Evolutionary conservation across 805 yeast genomes (phyloP), one percentile per base, ranked within the genome.

Genomic region (Lipomyces yamanashiensis): DNA sequence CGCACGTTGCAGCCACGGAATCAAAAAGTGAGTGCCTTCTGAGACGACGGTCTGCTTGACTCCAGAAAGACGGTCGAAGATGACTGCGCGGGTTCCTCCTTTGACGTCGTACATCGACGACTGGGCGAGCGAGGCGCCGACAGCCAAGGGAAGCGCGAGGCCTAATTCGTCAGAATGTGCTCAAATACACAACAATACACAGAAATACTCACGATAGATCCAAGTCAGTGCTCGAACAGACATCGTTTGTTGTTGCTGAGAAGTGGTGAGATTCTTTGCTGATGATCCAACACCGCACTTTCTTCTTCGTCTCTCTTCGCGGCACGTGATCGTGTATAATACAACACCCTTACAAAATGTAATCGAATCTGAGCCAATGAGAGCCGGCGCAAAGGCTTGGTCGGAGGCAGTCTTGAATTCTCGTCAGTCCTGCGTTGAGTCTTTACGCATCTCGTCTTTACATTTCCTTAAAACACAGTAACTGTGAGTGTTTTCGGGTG

Each of bases 1-100:
- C 2, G 98, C 96, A 75, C 85, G 87, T 76, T 95, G 99, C 69
- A 95, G 80, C 98, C 99, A 95, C 58, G 99, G 99, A 58, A 95
- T 76, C 68, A 92, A 80, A 77, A 95, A 95, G 77, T 95, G 98
- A 28, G 98, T 89, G 64, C 99, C 99, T 79, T 95, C 99, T 36
- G 98, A 97, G 64, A 92, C 81, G 28, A 95, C 98, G n/a, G 80
- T 79, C 72, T 86, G 86, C 76, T 90, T 88, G 58, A 95, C 96
- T 79, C 99, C 99, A 50, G 83, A 79, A 63, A 95, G 77, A 72
- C 99, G 83, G 80, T 95, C 98, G 74, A 95, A 95, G 67, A 95
- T 89, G 59, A 95, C 96, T 28, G 98, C 99, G 75, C 99, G 83
- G 63, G 90, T 85, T 61, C 99, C 99, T 64, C 99, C 99, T 74